Evolutionary conservation across 441 rosid species (phyloP), one percentile per base, ranked within the genome.

Genomic region (Syzygium syzygioides): DNA sequence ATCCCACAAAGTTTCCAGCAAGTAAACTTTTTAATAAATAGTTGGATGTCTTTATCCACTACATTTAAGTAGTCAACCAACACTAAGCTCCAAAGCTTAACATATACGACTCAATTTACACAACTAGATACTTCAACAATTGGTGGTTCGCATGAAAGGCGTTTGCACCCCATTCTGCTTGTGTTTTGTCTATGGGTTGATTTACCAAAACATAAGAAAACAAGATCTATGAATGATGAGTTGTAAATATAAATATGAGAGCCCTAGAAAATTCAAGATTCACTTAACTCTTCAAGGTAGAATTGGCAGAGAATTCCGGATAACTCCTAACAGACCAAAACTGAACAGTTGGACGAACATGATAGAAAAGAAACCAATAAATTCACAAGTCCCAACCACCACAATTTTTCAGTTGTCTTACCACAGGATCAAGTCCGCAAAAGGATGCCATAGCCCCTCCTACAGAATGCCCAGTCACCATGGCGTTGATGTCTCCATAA

Each of bases 401-500:
- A 79, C 20, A 10, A 8, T 13, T 37, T 23, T 87, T 41, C 4
- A 15, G 17, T n/a, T 30, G 30, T 64, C 37, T 64, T 64, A 64
- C 99, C 37, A 87, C 91, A 88, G 95, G 93, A 94, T 98, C 1
- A 2, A 30, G 37, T 30, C 41, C 6, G 10, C 41, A 30, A 30
- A 64, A 64, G 23, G 98, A 90, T 88, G 98, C 98, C 96, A 94
- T 96, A 85, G 99, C 98, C 89, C 98, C 99, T 91, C 99, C 98
- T 96, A 96, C 96, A 59, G 99, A 98, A 93, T 98, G 99, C 56
- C 99, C 97, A 6, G 97, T 64, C 76, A 30, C 41, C 23, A 64
- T 30, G 23, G 32, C 45, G 7, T 41, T 41, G 45, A 41, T 41
- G 45, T 41, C 7, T 6, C 45, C 45, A 41, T 41, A 41, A 5